A percentile compares a stretch with the other conserved stretches of the same genome.
Evolutionary conservation across 441 rosid species (phyloP).

Genomic region (Syzygium syzygioides): DNA sequence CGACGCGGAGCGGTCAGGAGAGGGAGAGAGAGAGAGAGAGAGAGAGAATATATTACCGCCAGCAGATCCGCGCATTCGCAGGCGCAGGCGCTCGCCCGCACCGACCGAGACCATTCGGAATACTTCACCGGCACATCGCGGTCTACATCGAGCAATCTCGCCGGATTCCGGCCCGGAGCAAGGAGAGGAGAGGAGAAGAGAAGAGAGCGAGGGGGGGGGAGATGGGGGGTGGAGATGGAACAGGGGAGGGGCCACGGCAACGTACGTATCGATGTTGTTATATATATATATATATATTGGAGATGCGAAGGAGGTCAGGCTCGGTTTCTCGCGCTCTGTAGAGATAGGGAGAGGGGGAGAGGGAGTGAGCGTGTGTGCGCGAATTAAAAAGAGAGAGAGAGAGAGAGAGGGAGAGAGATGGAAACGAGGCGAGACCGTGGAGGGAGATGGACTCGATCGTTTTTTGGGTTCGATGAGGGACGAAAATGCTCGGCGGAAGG

Average conservation of each 20-base stretch:
- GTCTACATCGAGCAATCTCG: neutral
- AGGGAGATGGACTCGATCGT: conserved; percentile 17
- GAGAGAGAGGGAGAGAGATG: conserved; percentile 12
- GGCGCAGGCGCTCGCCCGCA: neutral
- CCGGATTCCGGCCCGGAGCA: neutral
- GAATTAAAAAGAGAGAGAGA: neutral
- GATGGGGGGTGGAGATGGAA: neutral
- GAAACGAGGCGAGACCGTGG: neutral
- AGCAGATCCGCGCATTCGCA: conserved; percentile 60
- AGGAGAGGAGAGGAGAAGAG: neutral
- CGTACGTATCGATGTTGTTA: neutral
- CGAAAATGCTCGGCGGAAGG: conserved; percentile 2
- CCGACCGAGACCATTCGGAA: conserved; percentile 28
- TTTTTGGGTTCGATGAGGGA: neutral
- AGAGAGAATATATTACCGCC: conserved; percentile 28
- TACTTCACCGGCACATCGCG: conserved; percentile 21
- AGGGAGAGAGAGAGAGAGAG: conserved; percentile 1
- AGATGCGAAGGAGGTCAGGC: neutral
- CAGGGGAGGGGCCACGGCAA: neutral
- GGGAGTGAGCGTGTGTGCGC: neutral
- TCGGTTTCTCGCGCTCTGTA: neutral
- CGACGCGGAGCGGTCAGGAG: neutral
- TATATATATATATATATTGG: neutral
- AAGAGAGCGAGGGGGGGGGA: neutral
- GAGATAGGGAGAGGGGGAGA: neutral